Evolutionary conservation across 306 rosid species (phyloP).

Genomic region (Quercus alba): DNA sequence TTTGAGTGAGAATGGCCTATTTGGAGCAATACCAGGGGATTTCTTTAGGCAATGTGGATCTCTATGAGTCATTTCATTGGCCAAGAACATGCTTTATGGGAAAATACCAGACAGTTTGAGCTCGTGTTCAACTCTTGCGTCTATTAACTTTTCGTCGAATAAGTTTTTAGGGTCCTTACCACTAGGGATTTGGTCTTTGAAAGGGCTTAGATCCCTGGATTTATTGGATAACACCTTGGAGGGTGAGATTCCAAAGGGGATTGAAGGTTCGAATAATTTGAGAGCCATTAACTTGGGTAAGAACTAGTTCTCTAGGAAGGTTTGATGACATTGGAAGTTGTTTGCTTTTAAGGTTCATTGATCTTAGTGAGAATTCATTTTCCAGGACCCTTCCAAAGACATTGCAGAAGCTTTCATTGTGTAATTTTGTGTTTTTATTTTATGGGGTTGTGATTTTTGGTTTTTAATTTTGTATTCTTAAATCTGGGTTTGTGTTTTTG

Average conservation of each 20-base stretch:
- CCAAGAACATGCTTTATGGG: conserved; percentile 67
- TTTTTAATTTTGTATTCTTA: too few relatives aligned
- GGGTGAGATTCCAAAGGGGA: conserved; percentile 60
- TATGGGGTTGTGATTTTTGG: too few relatives aligned
- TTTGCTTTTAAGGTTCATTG: conserved; percentile 79
- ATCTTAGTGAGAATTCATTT: conserved; percentile 73
- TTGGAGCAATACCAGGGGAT: conserved; percentile 64
- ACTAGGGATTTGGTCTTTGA: conserved; percentile 64
- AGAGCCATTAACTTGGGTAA: conserved; percentile 57
- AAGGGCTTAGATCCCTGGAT: conserved; percentile 75
- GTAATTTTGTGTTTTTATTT: conserved; percentile 26
- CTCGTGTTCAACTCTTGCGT: conserved; percentile 66
- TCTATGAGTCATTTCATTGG: conserved; percentile 62
- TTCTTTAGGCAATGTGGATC: conserved; percentile 95
- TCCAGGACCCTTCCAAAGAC: conserved; percentile 62
- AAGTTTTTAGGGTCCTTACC: conserved; percentile 77
- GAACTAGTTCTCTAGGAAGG: conserved; percentile 62
- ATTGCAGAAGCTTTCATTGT: conserved; percentile 59
- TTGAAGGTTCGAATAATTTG: conserved; percentile 61
- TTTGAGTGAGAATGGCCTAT: conserved; percentile 69
- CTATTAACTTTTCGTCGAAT: conserved; percentile 60
- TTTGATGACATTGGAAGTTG: conserved; percentile 79
- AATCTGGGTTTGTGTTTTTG: too few relatives aligned
- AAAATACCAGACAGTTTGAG: conserved; percentile 62
- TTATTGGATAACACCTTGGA: conserved; percentile 70